Conservation (phyloP, 106 monocot genomes). For the Acorus gramineus region DNA sequence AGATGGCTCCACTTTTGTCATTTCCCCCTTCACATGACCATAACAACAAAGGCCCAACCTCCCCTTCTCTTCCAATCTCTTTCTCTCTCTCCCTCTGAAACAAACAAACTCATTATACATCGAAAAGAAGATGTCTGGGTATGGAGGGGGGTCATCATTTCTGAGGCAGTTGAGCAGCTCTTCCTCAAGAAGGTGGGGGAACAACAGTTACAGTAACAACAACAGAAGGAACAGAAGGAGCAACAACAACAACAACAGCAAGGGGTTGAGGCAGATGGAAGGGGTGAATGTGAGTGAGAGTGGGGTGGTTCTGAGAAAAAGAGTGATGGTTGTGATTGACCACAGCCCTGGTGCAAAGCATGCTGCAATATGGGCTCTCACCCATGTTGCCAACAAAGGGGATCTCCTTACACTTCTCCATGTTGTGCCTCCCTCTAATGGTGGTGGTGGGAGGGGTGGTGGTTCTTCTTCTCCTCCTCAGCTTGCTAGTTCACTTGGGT, state of each 20-base stretch:
- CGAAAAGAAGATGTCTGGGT: too few species aligned
- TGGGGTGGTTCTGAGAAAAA: slow-evolving; percentile 41
- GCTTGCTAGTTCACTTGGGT: slow-evolving; percentile 12
- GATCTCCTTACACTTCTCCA: slow-evolving; percentile 75
- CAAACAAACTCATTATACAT: too few species aligned
- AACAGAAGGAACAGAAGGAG: not conserved
- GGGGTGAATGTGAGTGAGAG: not conserved
- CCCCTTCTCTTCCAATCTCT: too few species aligned
- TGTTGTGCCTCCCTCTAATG: slow-evolving; percentile 26
- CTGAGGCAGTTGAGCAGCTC: slow-evolving; percentile 16
- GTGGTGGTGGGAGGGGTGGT: not conserved
- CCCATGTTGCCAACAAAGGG: slow-evolving; percentile 65
- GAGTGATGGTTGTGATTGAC: slow-evolving; percentile 84
- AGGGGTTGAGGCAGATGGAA: not conserved
- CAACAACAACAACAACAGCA: not conserved
- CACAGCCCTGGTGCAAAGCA: slow-evolving; percentile 52
- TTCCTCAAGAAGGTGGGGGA: slow-evolving; percentile 13
- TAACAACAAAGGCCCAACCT: too few species aligned
- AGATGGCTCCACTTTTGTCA: too few species aligned
- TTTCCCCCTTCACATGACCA: too few species aligned
- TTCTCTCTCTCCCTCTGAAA: too few species aligned
- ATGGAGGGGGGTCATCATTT: slow-evolving; percentile 1
- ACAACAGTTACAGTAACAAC: not conserved
- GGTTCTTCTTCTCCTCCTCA: not conserved
- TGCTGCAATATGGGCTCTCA: slow-evolving; percentile 87